phyloP scores from a whole-genome alignment of 2,329 filamentous ascomycete genomes.

The Tolypocladium guangdongense region DNA sequence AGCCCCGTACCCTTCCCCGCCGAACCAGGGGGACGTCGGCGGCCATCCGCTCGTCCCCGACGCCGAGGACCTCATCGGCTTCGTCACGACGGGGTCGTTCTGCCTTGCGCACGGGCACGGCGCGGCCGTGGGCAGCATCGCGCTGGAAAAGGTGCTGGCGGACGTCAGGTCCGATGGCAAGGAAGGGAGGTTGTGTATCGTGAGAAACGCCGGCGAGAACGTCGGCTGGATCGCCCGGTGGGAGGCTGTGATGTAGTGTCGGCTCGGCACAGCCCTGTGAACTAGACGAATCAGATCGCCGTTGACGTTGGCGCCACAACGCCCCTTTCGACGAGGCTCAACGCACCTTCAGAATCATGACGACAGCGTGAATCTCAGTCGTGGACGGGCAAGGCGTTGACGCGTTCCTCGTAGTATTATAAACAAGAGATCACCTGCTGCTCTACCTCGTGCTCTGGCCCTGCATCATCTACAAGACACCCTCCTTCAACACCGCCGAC shows the following conservation, averaged over 20 bases:
- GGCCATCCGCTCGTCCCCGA: conserved; percentile 62
- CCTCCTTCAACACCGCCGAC: too few species aligned
- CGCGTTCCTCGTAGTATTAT: background rate
- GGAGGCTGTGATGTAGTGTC: conserved; percentile 46
- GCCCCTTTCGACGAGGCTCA: background rate
- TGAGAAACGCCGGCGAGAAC: conserved; percentile 69
- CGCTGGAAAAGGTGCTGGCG: conserved; percentile 43
- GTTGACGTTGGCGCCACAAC: too few species aligned
- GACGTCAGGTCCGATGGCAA: conserved; percentile 18
- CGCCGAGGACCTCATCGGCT: conserved; percentile 71
- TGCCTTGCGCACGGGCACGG: conserved; percentile 67
- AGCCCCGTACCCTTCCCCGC: conserved; percentile 18
- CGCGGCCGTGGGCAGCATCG: conserved; percentile 63
- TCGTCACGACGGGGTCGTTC: conserved; percentile 79
- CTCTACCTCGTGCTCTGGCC: background rate
- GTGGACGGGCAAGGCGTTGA: background rate
- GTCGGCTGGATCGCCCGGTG: conserved; percentile 71
- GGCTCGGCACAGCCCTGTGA: too few species aligned
- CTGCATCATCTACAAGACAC: background rate
- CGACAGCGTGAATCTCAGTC: background rate
- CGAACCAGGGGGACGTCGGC: conserved; percentile 27
- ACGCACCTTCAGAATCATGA: background rate
- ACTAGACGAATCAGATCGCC: too few species aligned
- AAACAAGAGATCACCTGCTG: background rate
- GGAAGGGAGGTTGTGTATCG: conserved; percentile 58